These are phyloP conservation scores for Allium cepa DNA, from an alignment of 106 monocot species.

Conservation along the genomic window DNA sequence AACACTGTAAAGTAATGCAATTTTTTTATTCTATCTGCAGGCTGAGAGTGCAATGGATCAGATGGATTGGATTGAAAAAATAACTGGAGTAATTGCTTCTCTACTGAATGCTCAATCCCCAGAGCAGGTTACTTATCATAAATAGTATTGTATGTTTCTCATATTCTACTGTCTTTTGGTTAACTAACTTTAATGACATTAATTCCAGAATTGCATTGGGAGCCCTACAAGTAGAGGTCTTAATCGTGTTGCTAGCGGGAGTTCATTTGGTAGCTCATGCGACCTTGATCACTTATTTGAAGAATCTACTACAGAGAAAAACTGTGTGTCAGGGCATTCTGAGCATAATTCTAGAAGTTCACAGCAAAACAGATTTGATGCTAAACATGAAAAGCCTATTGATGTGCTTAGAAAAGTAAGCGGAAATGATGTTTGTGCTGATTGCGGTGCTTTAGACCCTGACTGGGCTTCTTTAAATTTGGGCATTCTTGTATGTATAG, in stretches of 20 bases:
- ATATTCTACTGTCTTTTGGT: not conserved
- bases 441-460: slow-evolving; percentile 82
- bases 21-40: slow-evolving; percentile 31
- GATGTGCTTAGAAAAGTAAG: slow-evolving; percentile 65
- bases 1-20: too few species aligned
- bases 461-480: slow-evolving; percentile 99
- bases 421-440: slow-evolving; percentile 90
- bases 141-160: not conserved
- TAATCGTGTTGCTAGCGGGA: slow-evolving; percentile 33
- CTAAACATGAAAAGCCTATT: slow-evolving; percentile 75
- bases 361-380: slow-evolving; percentile 38
- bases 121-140: slow-evolving; percentile 56
- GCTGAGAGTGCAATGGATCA: slow-evolving; percentile 98
- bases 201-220: slow-evolving; percentile 45
- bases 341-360: slow-evolving; percentile 46
- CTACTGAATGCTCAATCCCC: slow-evolving; percentile 90
- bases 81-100: slow-evolving; percentile 99
- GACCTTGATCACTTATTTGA: slow-evolving; percentile 68
- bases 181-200: slow-evolving; percentile 4
- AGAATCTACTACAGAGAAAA: slow-evolving; percentile 49
- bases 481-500: slow-evolving; percentile 95
- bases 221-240: slow-evolving; percentile 53
- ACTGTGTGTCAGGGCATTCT: slow-evolving; percentile 27
- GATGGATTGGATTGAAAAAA: slow-evolving; percentile 99
- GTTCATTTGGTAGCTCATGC: slow-evolving; percentile 72